Evolutionary conservation across 768 basidiomycete species (phyloP), one percentile per base, ranked within the genome.

Genomic region (Russula earlei): DNA sequence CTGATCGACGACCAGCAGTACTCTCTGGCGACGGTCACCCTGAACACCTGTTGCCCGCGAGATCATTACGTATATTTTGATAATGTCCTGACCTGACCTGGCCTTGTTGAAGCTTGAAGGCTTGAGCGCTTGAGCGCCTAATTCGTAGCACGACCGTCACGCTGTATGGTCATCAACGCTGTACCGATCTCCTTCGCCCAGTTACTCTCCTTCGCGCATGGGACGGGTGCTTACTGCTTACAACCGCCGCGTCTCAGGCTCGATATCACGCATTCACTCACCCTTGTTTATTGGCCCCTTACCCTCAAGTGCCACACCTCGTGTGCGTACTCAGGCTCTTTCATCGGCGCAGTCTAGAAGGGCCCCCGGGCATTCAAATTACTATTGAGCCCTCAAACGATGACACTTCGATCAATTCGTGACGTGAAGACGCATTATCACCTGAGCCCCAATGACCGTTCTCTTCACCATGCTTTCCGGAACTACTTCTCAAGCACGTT

Each of bases 131-230:
- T n/a, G n/a, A n/a, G n/a, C n/a, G n/a, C n/a, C n/a, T n/a, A n/a
- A n/a, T n/a, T n/a, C n/a, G n/a, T n/a, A n/a, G n/a, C n/a, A n/a
- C n/a, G n/a, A n/a, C n/a, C n/a, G n/a, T n/a, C n/a, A n/a, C n/a
- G n/a, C n/a, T n/a, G n/a, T n/a, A n/a, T n/a, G n/a, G n/a, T n/a
- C n/a, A n/a, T n/a, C n/a, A n/a, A n/a, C n/a, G n/a, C n/a, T n/a
- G n/a, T n/a, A n/a, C n/a, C n/a, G n/a, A n/a, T 49, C 49, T 42
- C 51, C 42, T 52, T 36, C 9, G 24, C 52, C 42, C 42, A 44
- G 19, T 22, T 19, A 24, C 27, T n/a, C 29, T 29, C n/a, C 19
- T 4, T 20, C 10, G 17, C 31, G 33, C 20, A 12, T 38, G 36
- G 22, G 27, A 31, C 54, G 19, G 22, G 31, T 24, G 22, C 25